Percentiles rank a stretch among this genome's conserved stretches.
phyloP scores from a whole-genome alignment of 2,329 filamentous ascomycete species.

The Hypoxylon sp. region DNA sequence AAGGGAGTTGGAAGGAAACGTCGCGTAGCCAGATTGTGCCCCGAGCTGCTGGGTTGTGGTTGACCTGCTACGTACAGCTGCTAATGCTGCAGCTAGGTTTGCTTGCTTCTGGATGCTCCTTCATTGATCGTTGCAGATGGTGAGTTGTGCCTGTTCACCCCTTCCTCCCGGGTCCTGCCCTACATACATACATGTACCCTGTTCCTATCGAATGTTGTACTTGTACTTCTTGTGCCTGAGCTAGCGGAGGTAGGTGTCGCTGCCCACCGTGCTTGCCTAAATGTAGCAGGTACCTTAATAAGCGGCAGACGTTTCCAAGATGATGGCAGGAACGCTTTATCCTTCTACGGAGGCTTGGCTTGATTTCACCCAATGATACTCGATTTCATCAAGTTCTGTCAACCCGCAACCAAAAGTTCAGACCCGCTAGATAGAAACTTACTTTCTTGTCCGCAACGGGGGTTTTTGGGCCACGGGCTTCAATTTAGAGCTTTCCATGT shows the following conservation, averaged over 20 bases:
- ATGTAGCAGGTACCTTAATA: slow-evolving; percentile 27
- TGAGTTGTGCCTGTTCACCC: slow-evolving; percentile 31
- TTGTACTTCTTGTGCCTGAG: slow-evolving; percentile 35
- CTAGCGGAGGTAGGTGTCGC: slow-evolving; percentile 14
- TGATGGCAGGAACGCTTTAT: slow-evolving; percentile 27
- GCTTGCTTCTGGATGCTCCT: slow-evolving; percentile 25
- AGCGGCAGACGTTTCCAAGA: slow-evolving; percentile 24
- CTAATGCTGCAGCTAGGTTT: slow-evolving; percentile 12
- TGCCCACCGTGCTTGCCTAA: slow-evolving; percentile 11
- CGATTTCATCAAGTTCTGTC: slow-evolving; percentile 23
- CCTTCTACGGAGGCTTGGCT: slow-evolving; percentile 29
- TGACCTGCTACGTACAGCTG: background rate
- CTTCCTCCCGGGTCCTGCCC: slow-evolving; percentile 22
- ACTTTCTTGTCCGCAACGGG: slow-evolving; percentile 27
- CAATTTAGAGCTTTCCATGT: slow-evolving; percentile 29
- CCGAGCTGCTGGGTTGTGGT: slow-evolving; percentile 38
- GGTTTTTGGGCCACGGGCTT: slow-evolving; percentile 24
- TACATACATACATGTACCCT: no score
- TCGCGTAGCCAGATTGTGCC: slow-evolving; percentile 38
- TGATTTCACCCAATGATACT: slow-evolving; percentile 29
- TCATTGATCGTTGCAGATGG: slow-evolving; percentile 15
- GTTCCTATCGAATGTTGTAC: slow-evolving; percentile 24
- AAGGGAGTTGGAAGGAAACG: slow-evolving; percentile 18
- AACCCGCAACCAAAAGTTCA: slow-evolving; percentile 37
- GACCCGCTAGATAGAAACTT: slow-evolving; percentile 27